Percentiles rank a stretch among this genome's conserved stretches.
Conservation (phyloP, 768 basidiomycete species). For the Suillus luteus region DNA sequence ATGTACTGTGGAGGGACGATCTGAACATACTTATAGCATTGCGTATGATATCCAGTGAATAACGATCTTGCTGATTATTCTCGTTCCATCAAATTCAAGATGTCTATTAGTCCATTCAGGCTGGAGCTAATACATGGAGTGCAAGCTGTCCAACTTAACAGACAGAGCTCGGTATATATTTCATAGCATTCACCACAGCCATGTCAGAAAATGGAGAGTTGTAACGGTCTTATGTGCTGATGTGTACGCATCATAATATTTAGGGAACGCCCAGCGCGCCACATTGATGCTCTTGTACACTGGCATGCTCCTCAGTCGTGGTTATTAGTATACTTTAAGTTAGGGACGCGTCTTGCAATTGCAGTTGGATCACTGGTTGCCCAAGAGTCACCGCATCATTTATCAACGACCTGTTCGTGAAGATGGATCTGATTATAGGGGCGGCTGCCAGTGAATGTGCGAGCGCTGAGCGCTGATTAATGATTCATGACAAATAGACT, state of each 20-base stretch:
- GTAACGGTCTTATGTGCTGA: constrained; percentile 10
- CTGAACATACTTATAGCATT: neutral
- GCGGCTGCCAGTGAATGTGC: neutral
- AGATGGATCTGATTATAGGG: no score
- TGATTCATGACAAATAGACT: no score
- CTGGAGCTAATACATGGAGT: neutral
- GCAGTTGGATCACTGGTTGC: no score
- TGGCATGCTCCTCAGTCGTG: no score
- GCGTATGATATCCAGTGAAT: constrained; percentile 1
- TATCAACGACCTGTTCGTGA: no score
- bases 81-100: constrained; percentile 25
- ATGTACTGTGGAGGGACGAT: neutral
- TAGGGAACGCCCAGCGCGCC: neutral
- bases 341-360: no score
- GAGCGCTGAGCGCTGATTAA: constrained; percentile 12
- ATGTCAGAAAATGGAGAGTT: constrained; percentile 10
- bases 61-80: constrained; percentile 18
- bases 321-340: no score
- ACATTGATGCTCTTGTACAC: no score
- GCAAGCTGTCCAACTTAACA: constrained; percentile 13
- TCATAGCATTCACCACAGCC: constrained; percentile 1
- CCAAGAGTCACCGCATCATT: no score
- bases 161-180: constrained; percentile 16
- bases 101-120: constrained; percentile 14
- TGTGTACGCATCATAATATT: no score